Base-by-base conservation (phyloP, 2,329 filamentous ascomycete species). In the Fusarium coffeatum region DNA sequence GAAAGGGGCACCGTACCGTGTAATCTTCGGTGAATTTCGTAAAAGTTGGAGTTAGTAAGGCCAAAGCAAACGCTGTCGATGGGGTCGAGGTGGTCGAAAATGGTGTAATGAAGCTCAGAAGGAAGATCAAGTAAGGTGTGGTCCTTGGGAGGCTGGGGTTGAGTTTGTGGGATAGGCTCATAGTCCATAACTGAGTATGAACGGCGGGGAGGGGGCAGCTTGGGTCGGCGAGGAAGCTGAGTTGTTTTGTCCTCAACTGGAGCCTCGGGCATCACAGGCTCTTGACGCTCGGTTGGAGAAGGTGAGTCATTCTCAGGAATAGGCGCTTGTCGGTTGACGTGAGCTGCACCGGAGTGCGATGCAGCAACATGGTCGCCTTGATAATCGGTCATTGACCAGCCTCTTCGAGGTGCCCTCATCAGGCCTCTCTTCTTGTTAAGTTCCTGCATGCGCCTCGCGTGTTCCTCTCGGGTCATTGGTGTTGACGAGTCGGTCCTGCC, bases 61-160 rank as follows among this genome's bases (percentile, higher is more conserved):
- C 87, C 88, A 41, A 90, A 80, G 74, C 88, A 90, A 41, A 86
- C 87, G 73, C 87, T 87, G 78, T 90, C 88, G 67, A 90, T 89
- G 50, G 87, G 86, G 78, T 90, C 88, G 61, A 90, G 84, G 68
- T 86, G 85, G 76, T 89, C 87, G 72, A 89, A 88, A 67, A 90
- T 83, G 65, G 83, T 80, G 67, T 85, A 88, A 77, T 89, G 88
- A 13, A 90, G 80, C 77, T 90, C 88, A 1, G 84, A 77, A 16
- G 88, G 88, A 4, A 90, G 82, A 55, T 87, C 83, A 40, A 82
- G 74, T 10, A 90, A 79, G 18, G 81, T 81, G 49, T 87, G 79
- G 56, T 79, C 79, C 50, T 79, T 73, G 8, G 85, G 83, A 2
- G 84, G 84, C 53, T 78, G 80, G 53, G 87, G 85, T 53, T 82